phyloP scores from a whole-genome alignment of 441 rosid species.

The Adansonia madagascariensis region DNA sequence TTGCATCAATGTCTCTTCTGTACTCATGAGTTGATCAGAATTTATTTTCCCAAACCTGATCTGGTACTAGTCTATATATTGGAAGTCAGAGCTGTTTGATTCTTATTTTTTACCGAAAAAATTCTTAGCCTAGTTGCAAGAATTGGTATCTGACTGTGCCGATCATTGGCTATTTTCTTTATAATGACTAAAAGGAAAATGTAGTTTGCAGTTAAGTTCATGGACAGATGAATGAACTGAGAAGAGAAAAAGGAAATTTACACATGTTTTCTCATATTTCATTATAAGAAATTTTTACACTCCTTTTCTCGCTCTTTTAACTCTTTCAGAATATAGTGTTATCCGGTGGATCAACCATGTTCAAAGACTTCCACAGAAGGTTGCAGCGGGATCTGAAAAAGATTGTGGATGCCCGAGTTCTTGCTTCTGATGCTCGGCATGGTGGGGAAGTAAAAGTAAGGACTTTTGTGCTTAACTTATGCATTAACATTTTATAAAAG shows the following conservation, averaged over 20 bases:
- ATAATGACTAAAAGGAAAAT: slow-evolving; percentile 1
- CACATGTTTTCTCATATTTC: slow-evolving; percentile 2
- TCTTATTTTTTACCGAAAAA: neutral
- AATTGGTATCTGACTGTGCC: neutral
- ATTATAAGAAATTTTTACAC: neutral
- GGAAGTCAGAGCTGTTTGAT: slow-evolving; percentile 7
- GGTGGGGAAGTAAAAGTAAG: slow-evolving; percentile 80
- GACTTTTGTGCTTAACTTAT: neutral
- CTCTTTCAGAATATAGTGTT: slow-evolving; percentile 81
- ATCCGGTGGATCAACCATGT: slow-evolving; percentile 99
- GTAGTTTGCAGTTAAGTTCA: slow-evolving; percentile 1
- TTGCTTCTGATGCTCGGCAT: slow-evolving; percentile 76
- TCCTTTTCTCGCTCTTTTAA: slow-evolving; percentile 4
- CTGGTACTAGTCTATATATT: slow-evolving; percentile 1
- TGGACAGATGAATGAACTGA: neutral
- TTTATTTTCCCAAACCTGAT: neutral
- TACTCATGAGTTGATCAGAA: neutral
- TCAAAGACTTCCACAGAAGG: slow-evolving; percentile 97
- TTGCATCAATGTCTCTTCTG: neutral
- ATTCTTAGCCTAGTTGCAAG: neutral
- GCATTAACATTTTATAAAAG: slow-evolving; percentile 17
- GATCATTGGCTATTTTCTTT: neutral
- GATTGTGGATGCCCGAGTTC: slow-evolving; percentile 92
- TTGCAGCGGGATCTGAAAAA: slow-evolving; percentile 96
- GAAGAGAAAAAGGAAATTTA: neutral